Base-by-base conservation (phyloP, 192 early-diverging fungal genomes). In the Bifiguratus adelaidae region DNA sequence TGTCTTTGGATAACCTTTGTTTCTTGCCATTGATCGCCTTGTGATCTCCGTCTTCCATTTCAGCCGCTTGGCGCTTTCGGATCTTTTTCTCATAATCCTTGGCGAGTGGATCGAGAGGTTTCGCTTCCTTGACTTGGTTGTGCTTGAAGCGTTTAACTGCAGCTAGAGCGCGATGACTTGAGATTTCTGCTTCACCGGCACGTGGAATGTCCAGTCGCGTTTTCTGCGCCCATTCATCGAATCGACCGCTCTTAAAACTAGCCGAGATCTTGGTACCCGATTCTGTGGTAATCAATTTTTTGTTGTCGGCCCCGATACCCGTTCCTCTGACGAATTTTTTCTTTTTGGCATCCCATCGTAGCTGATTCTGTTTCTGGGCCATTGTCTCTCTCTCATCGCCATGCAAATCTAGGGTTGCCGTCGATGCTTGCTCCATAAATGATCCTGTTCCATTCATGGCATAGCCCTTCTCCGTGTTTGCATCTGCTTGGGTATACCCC, bases 291-390 rank as follows among this genome's bases (percentile, higher is more conserved):
- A 99, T 95, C 46, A 89, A 51, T 72, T 97, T 99, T 58, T 91
- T 91, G 67, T 99, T 99, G 54, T 99, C 93, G 0, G 83, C 55
- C 12, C 95, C 95, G 49, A 94, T 76, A 18, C 88, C 89, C 3
- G 60, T 51, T 18, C 91, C 80, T 24, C 68, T 61, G 27, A 91
- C 78, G 77, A 95, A 99, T 48, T 81, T 83, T 64, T 89, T 91
- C 71, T 97, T 95, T 55, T 81, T 88, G 41, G 77, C 71, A 60
- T 99, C 93, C 95, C 95, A 99, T 26, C 82, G 73, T 29, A 93
- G 47, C 4, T 61, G 65, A 51, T 85, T 91, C 44, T 71, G 58
- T 12, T 65, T 73, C 25, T 71, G 65, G 22, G 56, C 62, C 55
- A 72, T 73, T 22, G 70, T 73, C 25, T 72, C 65, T 42, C 76